Conservation (phyloP, 1,284 basidiomycete species). For the Tetrapyrgos nigripes region DNA sequence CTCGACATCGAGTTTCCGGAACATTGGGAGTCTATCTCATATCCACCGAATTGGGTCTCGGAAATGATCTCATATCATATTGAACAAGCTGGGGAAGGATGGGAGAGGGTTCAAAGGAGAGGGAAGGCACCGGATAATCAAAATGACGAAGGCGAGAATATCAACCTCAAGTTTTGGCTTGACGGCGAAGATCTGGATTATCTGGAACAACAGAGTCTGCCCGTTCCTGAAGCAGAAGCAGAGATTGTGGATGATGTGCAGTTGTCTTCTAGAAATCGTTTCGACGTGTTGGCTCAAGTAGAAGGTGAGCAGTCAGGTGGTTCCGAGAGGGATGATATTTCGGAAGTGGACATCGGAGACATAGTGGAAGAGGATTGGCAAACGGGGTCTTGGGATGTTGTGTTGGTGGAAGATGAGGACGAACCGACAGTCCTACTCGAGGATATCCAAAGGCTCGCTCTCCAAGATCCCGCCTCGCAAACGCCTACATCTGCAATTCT, state of each 20-base stretch:
- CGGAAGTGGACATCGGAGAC: neutral
- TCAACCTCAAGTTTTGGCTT: neutral
- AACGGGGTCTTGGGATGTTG: neutral
- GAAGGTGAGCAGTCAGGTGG: neutral
- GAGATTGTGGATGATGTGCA: neutral
- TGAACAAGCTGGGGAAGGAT: constrained; percentile 22
- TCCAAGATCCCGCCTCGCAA: no score
- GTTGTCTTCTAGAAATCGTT: neutral
- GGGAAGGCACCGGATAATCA: constrained; percentile 27
- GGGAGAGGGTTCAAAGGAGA: constrained; percentile 19
- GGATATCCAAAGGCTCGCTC: no score
- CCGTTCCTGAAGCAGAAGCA: neutral
- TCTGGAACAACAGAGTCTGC: neutral
- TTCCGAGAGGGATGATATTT: neutral
- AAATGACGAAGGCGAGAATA: neutral
- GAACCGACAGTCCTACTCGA: no score
- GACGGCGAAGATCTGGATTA: neutral
- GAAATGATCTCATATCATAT: neutral
- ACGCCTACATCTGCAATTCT: no score
- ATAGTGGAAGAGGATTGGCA: neutral
- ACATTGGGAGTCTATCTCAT: constrained; percentile 43
- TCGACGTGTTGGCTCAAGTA: neutral
- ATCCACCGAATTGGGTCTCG: constrained; percentile 50
- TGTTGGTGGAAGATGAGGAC: neutral
- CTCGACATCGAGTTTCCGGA: constrained; percentile 48